Percentiles rank a stretch among this genome's conserved stretches.
Conservation (phyloP, 169 alveolate species). For the Perkinsus marinus region DNA sequence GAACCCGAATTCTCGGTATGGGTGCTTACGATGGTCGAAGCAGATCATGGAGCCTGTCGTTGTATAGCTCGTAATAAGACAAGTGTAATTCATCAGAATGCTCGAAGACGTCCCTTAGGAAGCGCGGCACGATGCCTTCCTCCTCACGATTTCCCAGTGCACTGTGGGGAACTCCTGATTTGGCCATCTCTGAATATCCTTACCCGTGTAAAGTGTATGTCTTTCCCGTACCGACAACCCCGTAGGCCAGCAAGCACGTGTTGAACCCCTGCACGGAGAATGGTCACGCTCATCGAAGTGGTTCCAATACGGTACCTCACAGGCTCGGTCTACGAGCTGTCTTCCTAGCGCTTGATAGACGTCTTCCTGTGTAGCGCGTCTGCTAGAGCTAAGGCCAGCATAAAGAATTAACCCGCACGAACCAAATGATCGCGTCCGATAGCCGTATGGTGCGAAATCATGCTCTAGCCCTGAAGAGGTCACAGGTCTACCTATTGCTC, state of each 20-base stretch:
- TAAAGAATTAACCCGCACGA: no score
- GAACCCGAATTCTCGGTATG: background rate
- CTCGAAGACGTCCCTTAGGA: conserved; percentile 9
- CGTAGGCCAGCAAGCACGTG: background rate
- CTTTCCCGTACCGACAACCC: background rate
- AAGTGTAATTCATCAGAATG: conserved; percentile 5
- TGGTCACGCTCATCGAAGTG: background rate
- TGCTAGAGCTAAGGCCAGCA: no score
- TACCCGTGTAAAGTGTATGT: background rate
- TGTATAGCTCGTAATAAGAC: conserved; percentile 20
- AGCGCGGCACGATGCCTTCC: conserved; percentile 18
- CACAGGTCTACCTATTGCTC: background rate
- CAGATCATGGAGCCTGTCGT: conserved; percentile 8
- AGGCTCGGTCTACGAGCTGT: background rate
- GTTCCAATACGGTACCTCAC: background rate
- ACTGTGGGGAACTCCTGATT: background rate
- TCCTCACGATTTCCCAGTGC: background rate
- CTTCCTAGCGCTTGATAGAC: background rate
- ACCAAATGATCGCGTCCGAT: no score
- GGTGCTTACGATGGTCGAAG: background rate
- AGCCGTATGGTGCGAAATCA: no score
- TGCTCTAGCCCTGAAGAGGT: no score
- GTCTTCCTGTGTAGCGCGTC: background rate
- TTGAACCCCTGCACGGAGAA: background rate
- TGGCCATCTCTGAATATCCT: background rate